A percentile compares a stretch with the other conserved stretches of the same genome.
These are phyloP conservation scores for Penicillium robsamsonii DNA, from an alignment of 495 filamentous ascomycete species.

Conservation along the genomic window DNA sequence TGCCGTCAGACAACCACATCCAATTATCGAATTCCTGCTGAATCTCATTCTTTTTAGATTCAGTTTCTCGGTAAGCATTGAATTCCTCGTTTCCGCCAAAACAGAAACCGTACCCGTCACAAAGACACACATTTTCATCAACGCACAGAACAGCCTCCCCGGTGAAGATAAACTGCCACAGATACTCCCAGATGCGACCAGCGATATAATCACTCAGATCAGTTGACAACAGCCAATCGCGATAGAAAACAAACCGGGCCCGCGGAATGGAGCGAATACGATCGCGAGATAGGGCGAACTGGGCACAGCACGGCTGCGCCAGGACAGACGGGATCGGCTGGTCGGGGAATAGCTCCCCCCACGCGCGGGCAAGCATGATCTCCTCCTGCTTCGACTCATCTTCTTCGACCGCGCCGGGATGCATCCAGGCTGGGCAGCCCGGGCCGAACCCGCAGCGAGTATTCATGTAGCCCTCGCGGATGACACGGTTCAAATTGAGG, in stretches of 20 bases:
- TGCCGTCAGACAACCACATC: constrained; percentile 36
- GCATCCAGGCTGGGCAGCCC: constrained; percentile 66
- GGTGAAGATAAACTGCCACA: constrained; percentile 72
- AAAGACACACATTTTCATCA: constrained; percentile 67
- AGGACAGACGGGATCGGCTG: constrained; percentile 52
- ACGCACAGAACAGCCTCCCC: constrained; percentile 59
- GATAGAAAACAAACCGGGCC: constrained; percentile 59
- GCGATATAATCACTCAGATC: constrained; percentile 62
- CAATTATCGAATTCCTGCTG: constrained; percentile 51
- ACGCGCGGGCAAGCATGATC: constrained; percentile 51
- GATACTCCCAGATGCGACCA: constrained; percentile 73
- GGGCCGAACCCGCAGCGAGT: constrained; percentile 60
- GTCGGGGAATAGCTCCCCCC: constrained; percentile 56
- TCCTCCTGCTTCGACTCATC: constrained; percentile 60
- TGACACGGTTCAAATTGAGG: constrained; percentile 52
- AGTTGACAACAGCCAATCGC: constrained; percentile 68
- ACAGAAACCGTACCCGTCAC: constrained; percentile 75
- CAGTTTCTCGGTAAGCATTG: constrained; percentile 44
- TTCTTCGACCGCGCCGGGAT: constrained; percentile 53
- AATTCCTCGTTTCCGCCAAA: constrained; percentile 62
- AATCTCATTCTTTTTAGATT: constrained; percentile 38
- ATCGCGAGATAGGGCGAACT: constrained; percentile 61
- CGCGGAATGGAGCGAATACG: constrained; percentile 56
- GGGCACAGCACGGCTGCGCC: constrained; percentile 63
- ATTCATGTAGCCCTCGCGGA: constrained; percentile 63